phyloP scores from a whole-genome alignment of 2,329 filamentous ascomycete species.

The Colletotrichum somersetense region DNA sequence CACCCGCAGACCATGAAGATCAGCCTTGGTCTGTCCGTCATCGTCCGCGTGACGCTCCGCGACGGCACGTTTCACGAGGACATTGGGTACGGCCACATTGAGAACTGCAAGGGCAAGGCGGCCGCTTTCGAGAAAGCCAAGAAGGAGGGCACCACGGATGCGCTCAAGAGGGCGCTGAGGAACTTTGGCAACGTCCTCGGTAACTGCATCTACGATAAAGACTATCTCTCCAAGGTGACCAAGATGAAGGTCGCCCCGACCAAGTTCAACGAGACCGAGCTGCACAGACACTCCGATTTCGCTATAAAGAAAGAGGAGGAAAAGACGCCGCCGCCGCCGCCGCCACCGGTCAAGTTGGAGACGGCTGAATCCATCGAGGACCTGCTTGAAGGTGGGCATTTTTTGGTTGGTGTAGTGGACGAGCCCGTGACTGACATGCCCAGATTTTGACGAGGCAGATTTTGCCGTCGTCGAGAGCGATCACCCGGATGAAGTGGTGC shows the following conservation, averaged over 20 bases:
- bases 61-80: conserved; percentile 99
- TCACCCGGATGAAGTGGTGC: conserved; percentile 81
- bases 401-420: neutral
- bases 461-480: conserved; percentile 77
- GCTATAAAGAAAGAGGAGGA: conserved; percentile 67
- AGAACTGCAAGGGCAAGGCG: conserved; percentile 95
- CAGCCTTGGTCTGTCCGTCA: conserved; percentile 87
- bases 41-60: conserved; percentile 88
- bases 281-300: conserved; percentile 86
- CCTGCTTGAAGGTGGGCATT: conserved; percentile 60
- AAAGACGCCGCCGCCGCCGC: conserved; percentile 31
- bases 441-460: conserved; percentile 81
- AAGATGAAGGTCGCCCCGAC: conserved; percentile 85
- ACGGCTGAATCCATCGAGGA: conserved; percentile 64
- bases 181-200: conserved; percentile 97
- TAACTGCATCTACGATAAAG: conserved; percentile 99
- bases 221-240: conserved; percentile 89
- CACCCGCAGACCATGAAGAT: conserved; percentile 82
- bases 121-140: conserved; percentile 98
- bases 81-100: conserved; percentile 95
- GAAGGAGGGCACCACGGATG: conserved; percentile 97
- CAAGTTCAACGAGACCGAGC: conserved; percentile 81
- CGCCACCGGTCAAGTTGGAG: conserved; percentile 48
- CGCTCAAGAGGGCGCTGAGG: conserved; percentile 86
- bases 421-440: conserved; percentile 23